Evolutionary conservation across 345 rosid species (phyloP).

Genomic region (Hypericum perforatum): DNA sequence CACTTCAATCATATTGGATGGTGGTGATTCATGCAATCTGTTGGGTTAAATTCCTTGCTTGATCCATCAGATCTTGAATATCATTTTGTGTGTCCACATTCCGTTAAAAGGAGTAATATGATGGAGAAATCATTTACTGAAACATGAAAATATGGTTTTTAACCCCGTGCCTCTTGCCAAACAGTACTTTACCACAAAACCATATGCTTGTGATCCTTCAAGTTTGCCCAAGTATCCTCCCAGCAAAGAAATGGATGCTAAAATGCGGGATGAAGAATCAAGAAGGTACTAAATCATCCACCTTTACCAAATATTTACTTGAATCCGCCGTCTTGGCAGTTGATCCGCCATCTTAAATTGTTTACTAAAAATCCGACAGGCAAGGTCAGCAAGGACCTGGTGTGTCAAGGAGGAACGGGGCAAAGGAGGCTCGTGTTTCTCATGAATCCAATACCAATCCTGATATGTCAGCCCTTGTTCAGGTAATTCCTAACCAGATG

Average conservation of each 20-base stretch:
- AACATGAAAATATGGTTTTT: background rate
- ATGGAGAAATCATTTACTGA: no score
- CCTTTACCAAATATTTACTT: no score
- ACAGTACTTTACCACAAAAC: conserved; percentile 65
- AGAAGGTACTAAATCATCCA: conserved; percentile 37
- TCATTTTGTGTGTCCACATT: no score
- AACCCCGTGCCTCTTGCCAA: no score
- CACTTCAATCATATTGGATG: no score
- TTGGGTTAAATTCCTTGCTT: no score
- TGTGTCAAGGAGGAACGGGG: conserved; percentile 24
- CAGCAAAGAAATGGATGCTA: conserved; percentile 92
- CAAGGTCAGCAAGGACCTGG: conserved; percentile 25
- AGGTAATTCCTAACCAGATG: conserved; percentile 27
- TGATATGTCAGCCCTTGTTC: conserved; percentile 20
- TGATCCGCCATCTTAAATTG: background rate
- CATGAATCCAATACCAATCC: conserved; percentile 17
- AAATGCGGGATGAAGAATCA: conserved; percentile 68
- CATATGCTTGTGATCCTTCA: conserved; percentile 84
- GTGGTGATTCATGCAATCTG: no score
- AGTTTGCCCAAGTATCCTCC: conserved; percentile 91
- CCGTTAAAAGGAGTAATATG: no score
- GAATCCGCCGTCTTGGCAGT: background rate
- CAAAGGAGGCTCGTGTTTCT: conserved; percentile 16
- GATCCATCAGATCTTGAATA: no score
- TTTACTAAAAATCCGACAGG: conserved; percentile 10